Evolutionary conservation across 768 basidiomycete species (phyloP), one percentile per base, ranked within the genome.

Genomic region (Mycena albidolilacea): DNA sequence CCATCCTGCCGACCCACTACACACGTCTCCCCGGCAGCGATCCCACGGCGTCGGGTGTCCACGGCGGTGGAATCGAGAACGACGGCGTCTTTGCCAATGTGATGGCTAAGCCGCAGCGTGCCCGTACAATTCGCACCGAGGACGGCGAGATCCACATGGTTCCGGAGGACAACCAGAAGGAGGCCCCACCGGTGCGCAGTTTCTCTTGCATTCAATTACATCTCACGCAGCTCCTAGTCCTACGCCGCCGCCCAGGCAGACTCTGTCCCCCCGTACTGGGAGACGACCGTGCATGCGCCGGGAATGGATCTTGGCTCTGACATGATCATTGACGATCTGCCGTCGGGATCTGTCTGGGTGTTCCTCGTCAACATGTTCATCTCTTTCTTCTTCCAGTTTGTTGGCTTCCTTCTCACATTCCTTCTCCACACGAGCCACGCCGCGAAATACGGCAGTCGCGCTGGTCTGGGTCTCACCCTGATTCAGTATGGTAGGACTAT

Each of bases 81-180:
- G 97, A 98, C 77, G 98, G 98, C 3, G 97, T 99, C 10, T 99
- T 98, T 79, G 92, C 94, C 39, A 99, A 99, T 79, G 91, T 99
- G 46, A 92, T 90, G 76, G 97, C 97, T 1, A 98, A 98, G 80
- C 97, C 98, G 1, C 83, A 84, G 64, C 80, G 80, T 17, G 80
- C 85, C 1, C 85, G 87, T 35, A 68, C 88, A 65, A 78, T 90
- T n/a, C 81, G 77, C 43, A 82, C 85, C 23, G 87, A 87, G 44
- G 82, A 91, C 76, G 93, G 93, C 5, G 85, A 86, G 76, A 83
- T 89, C 5, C 87, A 87, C 79, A 84, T 91, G 78, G 89, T 91
- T 48, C 95, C 96, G 6, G 97, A 98, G 78, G 92, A 95, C 59
- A 85, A 87, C 8, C 92, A 95, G 80, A 94, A 90, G 77, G 94